These are phyloP conservation scores for Mallotus japonicus DNA, from an alignment of 441 rosid species.

Conservation along the genomic window DNA sequence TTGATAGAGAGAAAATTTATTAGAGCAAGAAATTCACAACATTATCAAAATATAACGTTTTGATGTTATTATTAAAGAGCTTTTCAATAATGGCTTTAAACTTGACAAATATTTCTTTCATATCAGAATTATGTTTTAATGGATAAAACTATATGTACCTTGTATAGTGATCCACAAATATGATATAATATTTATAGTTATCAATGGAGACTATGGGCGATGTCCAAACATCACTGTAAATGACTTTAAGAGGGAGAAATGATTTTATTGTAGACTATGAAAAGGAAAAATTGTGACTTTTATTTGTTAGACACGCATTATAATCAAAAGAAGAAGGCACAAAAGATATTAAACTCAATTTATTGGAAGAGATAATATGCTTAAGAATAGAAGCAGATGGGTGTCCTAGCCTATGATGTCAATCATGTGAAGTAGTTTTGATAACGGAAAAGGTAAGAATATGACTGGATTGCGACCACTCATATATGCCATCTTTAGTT, in stretches of 20 bases:
- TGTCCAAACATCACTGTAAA: background rate
- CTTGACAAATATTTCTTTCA: too few species aligned
- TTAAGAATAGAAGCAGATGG: background rate
- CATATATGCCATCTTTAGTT: too few species aligned
- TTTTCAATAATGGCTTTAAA: too few species aligned
- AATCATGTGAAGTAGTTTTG: background rate
- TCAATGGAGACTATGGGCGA: background rate
- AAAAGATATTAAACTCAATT: background rate
- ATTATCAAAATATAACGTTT: too few species aligned
- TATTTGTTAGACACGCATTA: background rate
- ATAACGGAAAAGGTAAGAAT: background rate
- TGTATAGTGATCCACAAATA: background rate
- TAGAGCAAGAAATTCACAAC: too few species aligned
- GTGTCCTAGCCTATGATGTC: background rate
- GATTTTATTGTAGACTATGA: background rate
- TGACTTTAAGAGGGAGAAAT: background rate
- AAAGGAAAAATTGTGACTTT: background rate
- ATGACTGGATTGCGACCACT: background rate
- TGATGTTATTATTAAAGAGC: too few species aligned
- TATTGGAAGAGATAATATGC: background rate
- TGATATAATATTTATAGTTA: too few species aligned
- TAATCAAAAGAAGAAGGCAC: background rate
- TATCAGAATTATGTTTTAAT: too few species aligned
- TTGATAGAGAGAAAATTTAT: too few species aligned
- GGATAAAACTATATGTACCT: too few species aligned